phyloP scores from a whole-genome alignment of 108 stramenopile genomes.

The Nitzschia sp. region DNA sequence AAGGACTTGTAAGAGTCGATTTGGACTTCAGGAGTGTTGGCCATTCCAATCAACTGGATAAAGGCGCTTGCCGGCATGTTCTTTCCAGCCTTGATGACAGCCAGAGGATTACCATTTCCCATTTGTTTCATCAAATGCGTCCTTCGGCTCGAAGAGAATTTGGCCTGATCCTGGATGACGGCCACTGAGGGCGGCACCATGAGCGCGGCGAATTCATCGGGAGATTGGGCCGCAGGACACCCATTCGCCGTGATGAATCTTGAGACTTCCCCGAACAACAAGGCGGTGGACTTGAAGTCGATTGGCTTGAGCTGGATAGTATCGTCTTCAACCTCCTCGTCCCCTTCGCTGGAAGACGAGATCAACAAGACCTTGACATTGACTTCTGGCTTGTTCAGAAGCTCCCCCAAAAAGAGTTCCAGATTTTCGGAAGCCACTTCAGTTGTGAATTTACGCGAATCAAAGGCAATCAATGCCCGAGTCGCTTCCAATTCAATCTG shows the following conservation, averaged over 20 bases:
- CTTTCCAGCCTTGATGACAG: constrained; percentile 25
- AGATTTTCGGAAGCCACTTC: constrained; percentile 24
- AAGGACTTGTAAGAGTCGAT: constrained; percentile 27
- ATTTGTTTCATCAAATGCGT: constrained; percentile 20
- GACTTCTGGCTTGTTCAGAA: constrained; percentile 21
- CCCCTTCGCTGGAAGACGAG: constrained; percentile 3
- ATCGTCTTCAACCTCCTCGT: constrained; percentile 17
- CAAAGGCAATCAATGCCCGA: constrained; percentile 24
- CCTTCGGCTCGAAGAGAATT: constrained; percentile 21
- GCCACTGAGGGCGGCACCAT: constrained; percentile 43
- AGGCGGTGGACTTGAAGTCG: constrained; percentile 34
- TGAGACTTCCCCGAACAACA: constrained; percentile 35
- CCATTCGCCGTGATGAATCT: constrained; percentile 42
- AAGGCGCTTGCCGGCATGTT: constrained; percentile 34
- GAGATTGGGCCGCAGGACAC: constrained; percentile 43
- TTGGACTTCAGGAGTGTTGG: constrained; percentile 37
- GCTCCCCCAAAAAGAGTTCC: constrained; percentile 26
- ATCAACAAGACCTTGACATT: constrained; percentile 33
- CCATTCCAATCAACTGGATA: constrained; percentile 33
- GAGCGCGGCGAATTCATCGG: constrained; percentile 37
- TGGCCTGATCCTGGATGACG: constrained; percentile 15
- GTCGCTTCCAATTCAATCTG: constrained; percentile 32
- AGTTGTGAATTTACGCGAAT: constrained; percentile 23
- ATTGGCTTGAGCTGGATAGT: constrained; percentile 22
- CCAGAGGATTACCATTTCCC: constrained; percentile 32